A percentile compares a stretch with the other conserved stretches of the same genome.
Conservation (phyloP, 169 alveolate species). For the Eimeria zaria region DNA sequence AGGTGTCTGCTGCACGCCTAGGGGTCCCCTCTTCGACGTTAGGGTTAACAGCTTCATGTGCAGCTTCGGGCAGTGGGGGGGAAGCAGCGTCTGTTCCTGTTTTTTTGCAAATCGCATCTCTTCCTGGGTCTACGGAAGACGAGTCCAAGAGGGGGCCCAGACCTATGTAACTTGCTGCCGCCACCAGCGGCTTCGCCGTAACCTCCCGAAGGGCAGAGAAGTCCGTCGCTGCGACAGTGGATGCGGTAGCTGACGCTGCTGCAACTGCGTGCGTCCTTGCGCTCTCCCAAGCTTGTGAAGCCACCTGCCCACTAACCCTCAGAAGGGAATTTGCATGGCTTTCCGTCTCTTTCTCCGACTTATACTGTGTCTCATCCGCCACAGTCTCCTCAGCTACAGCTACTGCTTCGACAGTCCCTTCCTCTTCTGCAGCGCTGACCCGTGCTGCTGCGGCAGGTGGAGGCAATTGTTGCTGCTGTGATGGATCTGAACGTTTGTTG, state of each 20-base stretch:
- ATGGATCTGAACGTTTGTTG: background rate
- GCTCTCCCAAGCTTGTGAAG: conserved; percentile 17
- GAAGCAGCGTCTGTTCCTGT: background rate
- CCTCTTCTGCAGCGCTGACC: background rate
- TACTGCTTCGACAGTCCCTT: background rate
- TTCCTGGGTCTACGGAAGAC: background rate
- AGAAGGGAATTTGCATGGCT: background rate
- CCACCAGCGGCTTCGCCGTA: conserved; percentile 33
- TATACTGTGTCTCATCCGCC: background rate
- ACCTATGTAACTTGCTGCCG: conserved; percentile 24
- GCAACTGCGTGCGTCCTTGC: conserved; percentile 41
- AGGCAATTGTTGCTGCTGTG: background rate
- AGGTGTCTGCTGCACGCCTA: background rate
- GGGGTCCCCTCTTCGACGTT: background rate
- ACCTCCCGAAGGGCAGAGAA: conserved; percentile 7
- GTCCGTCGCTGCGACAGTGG: conserved; percentile 46
- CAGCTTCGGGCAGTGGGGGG: background rate
- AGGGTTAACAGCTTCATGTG: background rate
- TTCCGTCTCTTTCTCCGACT: background rate
- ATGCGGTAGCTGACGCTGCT: conserved; percentile 53
- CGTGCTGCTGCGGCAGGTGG: background rate
- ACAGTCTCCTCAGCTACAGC: conserved; percentile 19
- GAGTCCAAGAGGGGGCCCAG: background rate
- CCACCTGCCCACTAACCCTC: conserved; percentile 14
- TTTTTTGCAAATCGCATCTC: background rate